A percentile compares a stretch with the other conserved stretches of the same genome.
Evolutionary conservation across 2,329 filamentous ascomycete genomes (phyloP).

Genomic region (Xylariomycetidae sp.): DNA sequence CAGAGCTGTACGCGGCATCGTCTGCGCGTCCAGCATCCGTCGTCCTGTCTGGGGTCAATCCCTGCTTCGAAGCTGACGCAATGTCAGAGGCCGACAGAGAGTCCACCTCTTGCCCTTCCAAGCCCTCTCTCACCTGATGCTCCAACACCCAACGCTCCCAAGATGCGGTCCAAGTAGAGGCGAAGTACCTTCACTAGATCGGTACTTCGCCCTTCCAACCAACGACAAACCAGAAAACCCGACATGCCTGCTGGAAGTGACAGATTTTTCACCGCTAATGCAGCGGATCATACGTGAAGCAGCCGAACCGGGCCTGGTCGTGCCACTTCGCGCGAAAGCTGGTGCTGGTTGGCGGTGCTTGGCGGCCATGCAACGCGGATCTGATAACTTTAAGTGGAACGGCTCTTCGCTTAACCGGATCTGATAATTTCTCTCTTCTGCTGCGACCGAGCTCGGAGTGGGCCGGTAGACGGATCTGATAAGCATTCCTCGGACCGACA

Average conservation of each 20-base stretch:
- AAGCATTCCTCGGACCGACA: conserved; percentile 17
- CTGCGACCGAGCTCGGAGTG: conserved; percentile 5
- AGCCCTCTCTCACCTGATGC: neutral
- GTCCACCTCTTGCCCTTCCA: neutral
- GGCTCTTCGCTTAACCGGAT: conserved; percentile 12
- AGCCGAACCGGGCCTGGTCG: neutral
- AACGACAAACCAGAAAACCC: conserved; percentile 3
- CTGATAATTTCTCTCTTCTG: conserved; percentile 19
- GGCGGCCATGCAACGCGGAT: conserved; percentile 24
- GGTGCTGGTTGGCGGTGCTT: conserved; percentile 1
- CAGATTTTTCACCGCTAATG: conserved; percentile 20
- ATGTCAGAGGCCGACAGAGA: too few relatives aligned
- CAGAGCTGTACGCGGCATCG: too few relatives aligned
- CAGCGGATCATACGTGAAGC: conserved; percentile 14
- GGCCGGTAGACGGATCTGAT: conserved; percentile 20
- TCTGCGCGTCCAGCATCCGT: too few relatives aligned
- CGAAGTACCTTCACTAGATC: neutral
- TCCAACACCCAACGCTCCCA: neutral
- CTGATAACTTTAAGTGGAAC: conserved; percentile 31
- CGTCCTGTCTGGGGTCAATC: too few relatives aligned
- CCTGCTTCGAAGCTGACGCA: too few relatives aligned
- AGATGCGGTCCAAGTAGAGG: neutral
- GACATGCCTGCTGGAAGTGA: neutral
- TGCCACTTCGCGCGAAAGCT: neutral
- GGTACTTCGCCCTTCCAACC: conserved; percentile 1